Evolutionary conservation across 192 early-diverging fungal species (phyloP), one percentile per base, ranked within the genome.

Genomic region (Entomortierella parvispora): DNA sequence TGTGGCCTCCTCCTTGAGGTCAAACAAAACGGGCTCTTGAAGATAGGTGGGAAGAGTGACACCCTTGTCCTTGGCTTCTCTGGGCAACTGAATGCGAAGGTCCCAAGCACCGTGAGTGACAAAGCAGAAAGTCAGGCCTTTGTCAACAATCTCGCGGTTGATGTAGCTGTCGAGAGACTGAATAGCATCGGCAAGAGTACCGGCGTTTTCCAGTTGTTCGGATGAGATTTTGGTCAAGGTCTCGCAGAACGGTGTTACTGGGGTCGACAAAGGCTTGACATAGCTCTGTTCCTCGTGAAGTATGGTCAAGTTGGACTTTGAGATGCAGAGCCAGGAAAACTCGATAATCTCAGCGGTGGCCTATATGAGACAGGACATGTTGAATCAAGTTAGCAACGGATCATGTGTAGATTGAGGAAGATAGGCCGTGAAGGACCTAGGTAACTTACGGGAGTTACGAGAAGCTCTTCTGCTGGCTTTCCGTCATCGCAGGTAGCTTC

Each of bases 401-500:
- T n/a, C n/a, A n/a, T n/a, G n/a, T n/a, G n/a, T n/a, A n/a, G n/a
- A n/a, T n/a, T n/a, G n/a, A n/a, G n/a, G n/a, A n/a, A n/a, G n/a
- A n/a, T n/a, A n/a, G n/a, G n/a, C n/a, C n/a, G n/a, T n/a, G n/a
- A n/a, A n/a, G n/a, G n/a, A n/a, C n/a, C n/a, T n/a, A n/a, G n/a
- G n/a, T n/a, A 10, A 26, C 63, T 44, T 82, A 86, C 85, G 56
- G 81, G 80, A 23, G 82, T 84, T 5, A 91, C 90, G 46, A 85
- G 80, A 29, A 87, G 57, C 25, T 81, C 83, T 8, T 87, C 80
- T 57, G 90, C 86, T 31, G 85, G 77, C 46, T 83, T 84, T 63
- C 86, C 88, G 22, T 91, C 91, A 69, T 93, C 91, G 76, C 89
- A 89, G n/a, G 90, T 93, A 10, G 90, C 87, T 63, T 90, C 90